These are phyloP conservation scores for Paramecium pentaurelia DNA, from an alignment of 73 alveolate species.

Conservation along the genomic window DNA sequence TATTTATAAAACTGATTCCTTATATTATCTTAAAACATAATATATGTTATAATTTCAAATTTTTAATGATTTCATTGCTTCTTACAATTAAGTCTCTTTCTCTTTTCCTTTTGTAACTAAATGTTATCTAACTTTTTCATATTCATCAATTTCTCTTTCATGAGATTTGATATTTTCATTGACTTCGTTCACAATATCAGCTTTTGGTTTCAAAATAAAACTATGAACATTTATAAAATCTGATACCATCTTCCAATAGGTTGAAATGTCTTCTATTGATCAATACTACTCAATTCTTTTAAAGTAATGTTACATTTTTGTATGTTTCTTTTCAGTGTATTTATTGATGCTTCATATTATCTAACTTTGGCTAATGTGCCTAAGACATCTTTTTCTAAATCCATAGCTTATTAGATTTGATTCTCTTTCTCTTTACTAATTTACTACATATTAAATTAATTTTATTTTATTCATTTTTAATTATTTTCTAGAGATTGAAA, in stretches of 20 bases:
- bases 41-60: neutral
- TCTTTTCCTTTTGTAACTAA: neutral
- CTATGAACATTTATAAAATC: neutral
- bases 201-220: conserved; percentile 18
- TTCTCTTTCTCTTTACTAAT: conserved; percentile 31
- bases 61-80: neutral
- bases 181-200: neutral
- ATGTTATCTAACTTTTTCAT: neutral
- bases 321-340: neutral
- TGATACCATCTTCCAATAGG: conserved; percentile 39
- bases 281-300: conserved; percentile 19
- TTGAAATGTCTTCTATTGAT: neutral
- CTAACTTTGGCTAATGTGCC: neutral
- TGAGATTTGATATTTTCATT: neutral
- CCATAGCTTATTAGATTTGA: conserved; percentile 19
- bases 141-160: neutral
- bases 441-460: neutral
- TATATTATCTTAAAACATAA: neutral
- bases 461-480: neutral
- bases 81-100: neutral
- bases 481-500: neutral
- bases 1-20: neutral
- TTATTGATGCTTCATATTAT: neutral
- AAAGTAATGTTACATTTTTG: conserved; percentile 35
- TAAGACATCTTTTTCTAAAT: conserved; percentile 32